Percentiles rank a stretch among this genome's conserved stretches.
phyloP scores from a whole-genome alignment of 2,329 filamentous ascomycete species.

The Aureobasidium zeae region DNA sequence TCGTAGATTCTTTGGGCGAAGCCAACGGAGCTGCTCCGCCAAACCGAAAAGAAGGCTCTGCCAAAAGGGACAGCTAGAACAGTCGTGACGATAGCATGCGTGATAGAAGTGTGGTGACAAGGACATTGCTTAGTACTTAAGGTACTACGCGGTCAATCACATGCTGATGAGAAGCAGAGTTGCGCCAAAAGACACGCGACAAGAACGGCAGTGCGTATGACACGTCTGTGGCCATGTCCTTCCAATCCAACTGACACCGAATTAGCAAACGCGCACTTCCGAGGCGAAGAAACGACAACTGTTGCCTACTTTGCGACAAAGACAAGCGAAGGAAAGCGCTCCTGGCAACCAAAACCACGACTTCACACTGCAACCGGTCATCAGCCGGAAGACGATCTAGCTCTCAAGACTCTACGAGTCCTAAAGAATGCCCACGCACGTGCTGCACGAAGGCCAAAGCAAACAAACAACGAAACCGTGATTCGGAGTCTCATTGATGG shows the following conservation, averaged over 20 bases:
- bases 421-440: too few species aligned
- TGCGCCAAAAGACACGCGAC: conserved; percentile 49
- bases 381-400: too few species aligned
- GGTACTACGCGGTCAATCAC: too few species aligned
- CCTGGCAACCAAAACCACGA: too few species aligned
- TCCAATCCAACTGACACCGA: conserved; percentile 1
- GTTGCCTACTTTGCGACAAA: conserved; percentile 53
- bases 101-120: conserved; percentile 29
- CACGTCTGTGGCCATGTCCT: conserved; percentile 26
- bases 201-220: conserved; percentile 21
- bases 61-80: conserved; percentile 47
- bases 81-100: conserved; percentile 75
- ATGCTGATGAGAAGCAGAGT: conserved; percentile 26
- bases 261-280: conserved; percentile 40
- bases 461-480: too few species aligned
- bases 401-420: too few species aligned
- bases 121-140: not conserved
- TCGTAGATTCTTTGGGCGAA: conserved; percentile 83
- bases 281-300: conserved; percentile 50
- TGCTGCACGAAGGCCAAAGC: conserved; percentile 1
- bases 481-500: too few species aligned
- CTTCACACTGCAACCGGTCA: too few species aligned
- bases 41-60: conserved; percentile 32
- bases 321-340: conserved; percentile 45
- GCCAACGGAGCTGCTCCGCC: conserved; percentile 47